Evolutionary conservation across 805 yeast species (phyloP).

Genomic region (Priceomyces haplophilus): DNA sequence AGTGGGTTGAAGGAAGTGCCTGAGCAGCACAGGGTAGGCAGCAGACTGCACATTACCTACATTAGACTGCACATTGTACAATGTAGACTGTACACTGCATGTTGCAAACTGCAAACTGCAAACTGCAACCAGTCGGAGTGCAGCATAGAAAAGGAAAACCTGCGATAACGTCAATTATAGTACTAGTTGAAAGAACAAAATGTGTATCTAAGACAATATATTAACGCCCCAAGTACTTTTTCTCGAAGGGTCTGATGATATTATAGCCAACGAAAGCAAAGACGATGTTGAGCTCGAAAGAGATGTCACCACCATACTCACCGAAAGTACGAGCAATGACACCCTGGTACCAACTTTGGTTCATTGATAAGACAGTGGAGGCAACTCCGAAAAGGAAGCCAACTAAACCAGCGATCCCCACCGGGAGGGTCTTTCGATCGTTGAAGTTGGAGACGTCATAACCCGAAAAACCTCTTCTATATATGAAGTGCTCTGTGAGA

Average conservation of each 20-base stretch:
- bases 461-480: slow-evolving; percentile 23
- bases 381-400: slow-evolving; percentile 31
- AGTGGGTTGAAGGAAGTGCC: too few relatives aligned
- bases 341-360: slow-evolving; percentile 34
- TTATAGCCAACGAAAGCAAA: slow-evolving; percentile 28
- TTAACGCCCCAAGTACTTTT: slow-evolving; percentile 26
- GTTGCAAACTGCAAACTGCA: too few relatives aligned
- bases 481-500: slow-evolving; percentile 27
- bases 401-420: slow-evolving; percentile 29
- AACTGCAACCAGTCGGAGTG: too few relatives aligned
- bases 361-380: slow-evolving; percentile 31
- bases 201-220: too few relatives aligned
- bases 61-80: too few relatives aligned
- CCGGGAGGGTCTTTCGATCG: slow-evolving; percentile 21
- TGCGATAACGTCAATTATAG: too few relatives aligned
- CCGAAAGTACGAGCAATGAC: slow-evolving; percentile 26
- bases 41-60: too few relatives aligned
- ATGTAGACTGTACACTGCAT: too few relatives aligned
- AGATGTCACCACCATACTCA: slow-evolving; percentile 26
- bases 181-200: too few relatives aligned
- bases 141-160: too few relatives aligned
- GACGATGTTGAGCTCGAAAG: slow-evolving; percentile 27
- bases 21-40: too few relatives aligned
- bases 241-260: slow-evolving; percentile 28
- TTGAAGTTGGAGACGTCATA: slow-evolving; percentile 26